Conservation (phyloP, 139 green algal genomes). For the Tetradesmus lagerheimii region DNA sequence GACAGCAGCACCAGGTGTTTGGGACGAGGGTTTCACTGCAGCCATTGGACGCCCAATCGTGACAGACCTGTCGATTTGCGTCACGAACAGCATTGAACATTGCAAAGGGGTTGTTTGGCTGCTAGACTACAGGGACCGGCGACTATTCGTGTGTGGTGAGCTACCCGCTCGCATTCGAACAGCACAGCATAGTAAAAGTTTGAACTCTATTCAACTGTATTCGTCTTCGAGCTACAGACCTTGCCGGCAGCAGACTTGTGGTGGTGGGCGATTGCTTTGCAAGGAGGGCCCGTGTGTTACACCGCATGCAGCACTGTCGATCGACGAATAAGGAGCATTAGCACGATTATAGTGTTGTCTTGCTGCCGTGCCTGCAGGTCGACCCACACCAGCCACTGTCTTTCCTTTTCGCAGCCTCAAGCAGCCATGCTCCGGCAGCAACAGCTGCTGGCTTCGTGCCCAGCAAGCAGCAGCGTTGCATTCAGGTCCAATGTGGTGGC, state of each 20-base stretch:
- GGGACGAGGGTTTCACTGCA: not conserved
- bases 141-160: not conserved
- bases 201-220: not conserved
- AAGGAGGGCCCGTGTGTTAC: not conserved
- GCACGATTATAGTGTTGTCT: not conserved
- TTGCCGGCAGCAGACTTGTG: not conserved
- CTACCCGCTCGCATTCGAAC: not conserved
- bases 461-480: conserved; percentile 8
- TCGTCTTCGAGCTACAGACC: not conserved
- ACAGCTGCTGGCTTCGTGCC: conserved; percentile 35
- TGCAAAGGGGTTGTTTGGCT: not conserved
- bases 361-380: not conserved
- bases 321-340: not conserved
- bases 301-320: not conserved
- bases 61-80: too few relatives aligned
- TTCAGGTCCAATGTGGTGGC: conserved; percentile 13
- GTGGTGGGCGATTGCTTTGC: not conserved
- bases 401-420: not conserved
- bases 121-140: not conserved
- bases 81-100: not conserved
- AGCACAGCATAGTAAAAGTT: not conserved
- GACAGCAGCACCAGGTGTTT: not conserved
- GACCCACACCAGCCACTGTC: conserved; percentile 6
- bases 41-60: not conserved
- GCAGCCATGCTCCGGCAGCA: conserved; percentile 20